Evolutionary conservation across 176 grass and related monocot species (phyloP), one percentile per base, ranked within the genome.

Genomic region (Tuctoria greenei): DNA sequence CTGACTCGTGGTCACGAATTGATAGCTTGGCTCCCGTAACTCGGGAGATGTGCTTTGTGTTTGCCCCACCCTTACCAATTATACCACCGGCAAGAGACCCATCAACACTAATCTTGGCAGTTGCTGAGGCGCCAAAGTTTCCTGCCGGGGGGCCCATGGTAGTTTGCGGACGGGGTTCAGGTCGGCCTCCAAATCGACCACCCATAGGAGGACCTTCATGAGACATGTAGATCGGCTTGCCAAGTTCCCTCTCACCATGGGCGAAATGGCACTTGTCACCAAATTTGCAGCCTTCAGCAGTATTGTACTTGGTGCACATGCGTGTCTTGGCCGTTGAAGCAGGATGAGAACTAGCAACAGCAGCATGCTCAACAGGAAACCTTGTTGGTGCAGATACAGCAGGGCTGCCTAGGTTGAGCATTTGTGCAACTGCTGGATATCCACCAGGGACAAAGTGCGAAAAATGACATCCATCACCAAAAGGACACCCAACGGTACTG

Each of bases 231-330:
- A 85, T 67, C 1, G 74, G 63, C 61, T 62, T 97, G 24, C 81
- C 81, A 50, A 97, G 93, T 38, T 97, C 93, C 39, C 86, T 84
- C 57, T 97, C 90, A 2, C 93, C 84, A 50, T 97, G 93, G 67
- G 90, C 90, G 14, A 89, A 97, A 45, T 89, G 90, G 34, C 93
- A 97, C 71, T 86, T 97, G 4, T 93, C 90, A 37, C 90, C 90
- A 40, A 93, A 97, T 74, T 87, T 93, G 75, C 93, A 97, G 41
- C 90, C 93, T 82, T 89, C 93, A 2, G 57, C 57, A 3, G 93
- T 97, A 72, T 89, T 93, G 74, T 91, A 93, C 91, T 97, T 97
- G 74, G 85, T 93, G 78, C 93, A 97, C 46, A 97, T 69, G 47
- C 88, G 86, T 61, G 90, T 93, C 82, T 97, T 97, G 36, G 78